phyloP scores from a whole-genome alignment of 805 yeast species.

The Candida silvicultrix region DNA sequence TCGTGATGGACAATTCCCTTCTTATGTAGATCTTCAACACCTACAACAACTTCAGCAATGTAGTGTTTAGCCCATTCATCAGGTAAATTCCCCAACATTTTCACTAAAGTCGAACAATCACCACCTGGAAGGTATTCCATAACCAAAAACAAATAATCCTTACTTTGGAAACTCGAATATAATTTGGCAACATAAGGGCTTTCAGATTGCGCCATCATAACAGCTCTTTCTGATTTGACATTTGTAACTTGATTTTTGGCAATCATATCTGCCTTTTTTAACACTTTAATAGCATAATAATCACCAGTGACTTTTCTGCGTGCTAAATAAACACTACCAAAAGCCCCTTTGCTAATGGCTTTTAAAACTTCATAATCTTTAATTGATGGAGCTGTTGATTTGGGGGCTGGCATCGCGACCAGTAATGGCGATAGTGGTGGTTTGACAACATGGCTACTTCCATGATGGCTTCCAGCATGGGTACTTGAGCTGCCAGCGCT shows the following conservation, averaged over 20 bases:
- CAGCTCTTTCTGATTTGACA: conserved; percentile 91
- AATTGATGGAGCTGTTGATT: conserved; percentile 60
- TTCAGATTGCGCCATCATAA: conserved; percentile 95
- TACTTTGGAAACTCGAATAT: conserved; percentile 82
- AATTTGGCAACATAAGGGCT: conserved; percentile 90
- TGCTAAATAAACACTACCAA: conserved; percentile 90
- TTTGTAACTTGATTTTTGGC: conserved; percentile 95
- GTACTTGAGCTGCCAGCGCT: conserved; percentile 7
- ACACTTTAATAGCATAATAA: conserved; percentile 88
- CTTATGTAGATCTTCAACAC: conserved; percentile 82
- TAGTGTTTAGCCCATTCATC: conserved; percentile 83
- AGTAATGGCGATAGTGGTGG: conserved; percentile 79
- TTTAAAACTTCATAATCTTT: conserved; percentile 85
- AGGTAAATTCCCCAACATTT: conserved; percentile 76
- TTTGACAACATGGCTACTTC: conserved; percentile 24
- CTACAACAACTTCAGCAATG: conserved; percentile 84
- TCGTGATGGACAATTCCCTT: conserved; percentile 93
- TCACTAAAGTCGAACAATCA: conserved; percentile 82
- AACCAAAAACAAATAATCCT: conserved; percentile 80
- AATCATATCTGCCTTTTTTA: conserved; percentile 92
- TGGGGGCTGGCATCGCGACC: conserved; percentile 53
- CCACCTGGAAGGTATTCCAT: conserved; percentile 98
- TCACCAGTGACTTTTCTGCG: conserved; percentile 85
- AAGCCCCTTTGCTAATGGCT: conserved; percentile 96
- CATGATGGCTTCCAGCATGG: not conserved